Percentiles rank a stretch among this genome's conserved stretches.
Evolutionary conservation across 2,329 filamentous ascomycete species (phyloP).

Genomic region (Fusarium solani-melongenae): DNA sequence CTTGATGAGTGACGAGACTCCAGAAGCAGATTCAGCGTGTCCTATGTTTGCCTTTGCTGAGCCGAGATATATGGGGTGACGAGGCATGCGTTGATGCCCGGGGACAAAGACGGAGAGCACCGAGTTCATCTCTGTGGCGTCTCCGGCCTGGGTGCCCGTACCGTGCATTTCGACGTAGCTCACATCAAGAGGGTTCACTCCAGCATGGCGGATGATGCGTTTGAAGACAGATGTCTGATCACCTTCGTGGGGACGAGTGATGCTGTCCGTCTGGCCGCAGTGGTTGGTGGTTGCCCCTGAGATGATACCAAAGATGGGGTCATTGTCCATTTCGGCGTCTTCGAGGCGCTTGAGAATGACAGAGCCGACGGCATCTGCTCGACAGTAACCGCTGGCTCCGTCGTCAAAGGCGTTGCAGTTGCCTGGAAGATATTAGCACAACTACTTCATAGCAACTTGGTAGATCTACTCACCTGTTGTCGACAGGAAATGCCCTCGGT

Average conservation of each 20-base stretch:
- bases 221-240: slow-evolving; percentile 79
- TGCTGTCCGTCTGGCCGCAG: slow-evolving; percentile 31
- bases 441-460: neutral
- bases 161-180: slow-evolving; percentile 92
- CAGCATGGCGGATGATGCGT: slow-evolving; percentile 76
- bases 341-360: slow-evolving; percentile 76
- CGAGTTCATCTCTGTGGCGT: slow-evolving; percentile 83
- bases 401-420: slow-evolving; percentile 74
- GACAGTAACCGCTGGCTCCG: slow-evolving; percentile 84
- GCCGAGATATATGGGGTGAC: slow-evolving; percentile 68
- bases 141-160: slow-evolving; percentile 87
- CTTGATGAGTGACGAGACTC: slow-evolving; percentile 71
- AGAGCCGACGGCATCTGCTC: slow-evolving; percentile 79
- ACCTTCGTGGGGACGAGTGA: slow-evolving; percentile 75
- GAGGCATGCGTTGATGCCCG: slow-evolving; percentile 55
- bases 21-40: slow-evolving; percentile 71
- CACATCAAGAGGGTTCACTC: slow-evolving; percentile 80
- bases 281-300: slow-evolving; percentile 37
- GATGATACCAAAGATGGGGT: slow-evolving; percentile 37
- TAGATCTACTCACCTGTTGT: slow-evolving; percentile 31
- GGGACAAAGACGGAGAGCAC: slow-evolving; percentile 70
- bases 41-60: slow-evolving; percentile 74
- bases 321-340: slow-evolving; percentile 31
- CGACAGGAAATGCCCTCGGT: slow-evolving; percentile 74
- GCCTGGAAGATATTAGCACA: slow-evolving; percentile 78